Conservation (phyloP, 2,329 filamentous ascomycete species). For the Colletotrichum neosansevieriae region DNA sequence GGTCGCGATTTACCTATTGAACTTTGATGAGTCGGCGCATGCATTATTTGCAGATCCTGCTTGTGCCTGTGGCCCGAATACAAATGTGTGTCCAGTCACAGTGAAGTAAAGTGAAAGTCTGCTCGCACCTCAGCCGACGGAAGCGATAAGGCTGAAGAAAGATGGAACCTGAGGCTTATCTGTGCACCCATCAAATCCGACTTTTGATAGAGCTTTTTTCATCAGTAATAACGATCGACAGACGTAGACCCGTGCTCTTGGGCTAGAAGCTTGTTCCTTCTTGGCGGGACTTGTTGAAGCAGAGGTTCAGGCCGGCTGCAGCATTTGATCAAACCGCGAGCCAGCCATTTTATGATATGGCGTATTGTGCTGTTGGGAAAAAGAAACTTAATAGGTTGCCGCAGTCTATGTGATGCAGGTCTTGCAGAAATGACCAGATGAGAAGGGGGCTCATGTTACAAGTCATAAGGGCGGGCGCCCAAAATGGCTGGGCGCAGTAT, state of each 20-base stretch:
- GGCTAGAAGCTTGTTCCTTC: background rate
- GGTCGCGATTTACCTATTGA: background rate
- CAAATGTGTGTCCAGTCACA: too few species aligned
- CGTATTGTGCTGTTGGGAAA: too few species aligned
- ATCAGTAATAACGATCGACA: constrained; percentile 6
- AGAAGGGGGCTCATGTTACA: too few species aligned
- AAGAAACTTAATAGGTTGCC: too few species aligned
- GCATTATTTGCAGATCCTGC: background rate
- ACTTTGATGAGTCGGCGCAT: background rate
- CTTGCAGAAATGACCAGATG: too few species aligned
- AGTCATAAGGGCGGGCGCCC: too few species aligned
- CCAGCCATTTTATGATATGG: background rate
- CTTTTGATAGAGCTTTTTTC: background rate
- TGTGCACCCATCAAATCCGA: background rate
- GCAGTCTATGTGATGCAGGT: too few species aligned
- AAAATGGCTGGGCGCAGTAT: too few species aligned
- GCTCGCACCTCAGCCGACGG: background rate
- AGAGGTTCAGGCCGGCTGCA: too few species aligned
- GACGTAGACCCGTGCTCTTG: background rate
- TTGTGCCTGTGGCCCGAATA: background rate
- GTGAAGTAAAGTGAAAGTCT: too few species aligned
- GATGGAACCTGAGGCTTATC: background rate
- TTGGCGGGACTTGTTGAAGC: background rate
- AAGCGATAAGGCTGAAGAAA: constrained; percentile 2
- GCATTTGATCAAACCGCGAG: too few species aligned